These are phyloP conservation scores for Jaapia argillacea DNA, from an alignment of 768 basidiomycete genomes.

Conservation along the genomic window DNA sequence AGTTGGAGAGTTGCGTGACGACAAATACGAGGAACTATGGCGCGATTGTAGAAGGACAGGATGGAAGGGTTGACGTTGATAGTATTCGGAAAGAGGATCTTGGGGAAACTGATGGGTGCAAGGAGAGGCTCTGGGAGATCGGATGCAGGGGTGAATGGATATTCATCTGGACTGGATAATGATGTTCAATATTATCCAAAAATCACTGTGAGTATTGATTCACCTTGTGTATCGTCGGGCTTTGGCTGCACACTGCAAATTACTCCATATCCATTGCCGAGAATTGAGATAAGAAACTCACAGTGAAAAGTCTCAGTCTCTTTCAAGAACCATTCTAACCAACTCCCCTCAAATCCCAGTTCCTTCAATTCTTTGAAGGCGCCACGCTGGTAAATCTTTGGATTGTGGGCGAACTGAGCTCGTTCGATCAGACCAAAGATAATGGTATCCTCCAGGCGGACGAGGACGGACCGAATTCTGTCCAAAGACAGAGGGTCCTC, in stretches of 20 bases:
- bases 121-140: slow-evolving; percentile 80
- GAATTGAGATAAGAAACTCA: slow-evolving; percentile 27
- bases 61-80: slow-evolving; percentile 87
- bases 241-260: slow-evolving; percentile 53
- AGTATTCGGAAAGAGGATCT: slow-evolving; percentile 67
- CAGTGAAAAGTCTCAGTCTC: slow-evolving; percentile 96
- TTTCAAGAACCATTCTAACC: slow-evolving; percentile 96
- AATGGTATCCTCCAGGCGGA: slow-evolving; percentile 94
- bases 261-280: slow-evolving; percentile 3
- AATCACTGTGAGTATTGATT: slow-evolving; percentile 7
- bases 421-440: slow-evolving; percentile 97
- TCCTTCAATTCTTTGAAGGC: slow-evolving; percentile 71
- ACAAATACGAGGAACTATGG: slow-evolving; percentile 87
- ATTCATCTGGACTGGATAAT: slow-evolving; percentile 81
- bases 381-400: slow-evolving; percentile 74
- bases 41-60: slow-evolving; percentile 76
- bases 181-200: neutral
- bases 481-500: slow-evolving; percentile 80
- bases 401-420: slow-evolving; percentile 93
- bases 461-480: slow-evolving; percentile 77
- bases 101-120: slow-evolving; percentile 59
- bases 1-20: slow-evolving; percentile 57
- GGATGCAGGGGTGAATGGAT: slow-evolving; percentile 69
- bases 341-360: slow-evolving; percentile 72
- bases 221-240: slow-evolving; percentile 92